A percentile compares a stretch with the other conserved stretches of the same genome.
Conservation (phyloP, 139 green algal species). For the Tetradesmus lagerheimii region DNA sequence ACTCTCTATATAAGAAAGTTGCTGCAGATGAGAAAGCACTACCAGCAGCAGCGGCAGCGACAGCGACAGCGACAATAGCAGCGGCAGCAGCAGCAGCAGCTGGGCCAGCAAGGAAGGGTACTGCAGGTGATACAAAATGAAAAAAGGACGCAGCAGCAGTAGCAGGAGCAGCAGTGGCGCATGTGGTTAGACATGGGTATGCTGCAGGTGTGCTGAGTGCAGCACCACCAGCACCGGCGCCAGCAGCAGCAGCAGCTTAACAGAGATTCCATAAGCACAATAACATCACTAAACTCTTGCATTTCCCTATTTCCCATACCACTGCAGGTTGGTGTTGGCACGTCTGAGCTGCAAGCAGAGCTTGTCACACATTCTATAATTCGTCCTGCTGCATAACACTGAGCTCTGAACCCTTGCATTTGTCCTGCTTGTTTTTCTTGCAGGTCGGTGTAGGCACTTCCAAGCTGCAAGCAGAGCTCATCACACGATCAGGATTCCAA, state of each 20-base stretch:
- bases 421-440: neutral
- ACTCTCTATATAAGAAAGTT: no score
- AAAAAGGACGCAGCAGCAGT: neutral
- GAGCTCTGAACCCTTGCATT: neutral
- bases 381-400: neutral
- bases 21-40: no score
- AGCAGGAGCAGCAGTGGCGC: neutral
- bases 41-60: no score
- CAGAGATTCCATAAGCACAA: no score
- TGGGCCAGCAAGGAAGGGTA: neutral
- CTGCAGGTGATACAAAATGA: neutral
- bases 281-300: no score
- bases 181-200: no score
- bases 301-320: no score
- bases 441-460: constrained; percentile 62
- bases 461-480: constrained; percentile 46
- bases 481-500: constrained; percentile 1
- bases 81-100: neutral
- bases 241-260: no score
- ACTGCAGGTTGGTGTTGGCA: constrained; percentile 64
- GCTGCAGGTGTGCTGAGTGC: no score
- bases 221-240: no score
- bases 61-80: neutral
- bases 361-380: neutral
- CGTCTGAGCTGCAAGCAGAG: neutral